A percentile compares a stretch with the other conserved stretches of the same genome.
Evolutionary conservation across 768 basidiomycete genomes (phyloP).

Genomic region (Pulveroboletus frians): DNA sequence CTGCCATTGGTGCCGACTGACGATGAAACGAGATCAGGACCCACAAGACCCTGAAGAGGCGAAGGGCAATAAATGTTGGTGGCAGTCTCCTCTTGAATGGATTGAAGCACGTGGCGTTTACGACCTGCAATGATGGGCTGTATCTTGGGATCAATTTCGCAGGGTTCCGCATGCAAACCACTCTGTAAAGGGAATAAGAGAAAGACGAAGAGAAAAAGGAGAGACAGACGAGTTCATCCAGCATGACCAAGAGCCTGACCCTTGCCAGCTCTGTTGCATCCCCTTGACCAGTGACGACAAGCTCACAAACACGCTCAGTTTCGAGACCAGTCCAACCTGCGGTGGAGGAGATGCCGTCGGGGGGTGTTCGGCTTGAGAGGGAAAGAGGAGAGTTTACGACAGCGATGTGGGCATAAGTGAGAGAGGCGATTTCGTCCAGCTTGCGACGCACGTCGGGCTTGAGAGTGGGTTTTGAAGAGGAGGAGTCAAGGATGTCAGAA

Average conservation of each 20-base stretch:
- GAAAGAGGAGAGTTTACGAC: constrained; percentile 84
- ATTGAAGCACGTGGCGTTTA: constrained; percentile 80
- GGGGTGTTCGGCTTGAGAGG: constrained; percentile 69
- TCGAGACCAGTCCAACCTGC: constrained; percentile 89
- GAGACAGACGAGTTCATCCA: constrained; percentile 83
- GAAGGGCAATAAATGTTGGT: constrained; percentile 96
- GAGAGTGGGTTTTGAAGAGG: constrained; percentile 69
- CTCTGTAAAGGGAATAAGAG: constrained; percentile 44
- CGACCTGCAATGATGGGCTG: constrained; percentile 89
- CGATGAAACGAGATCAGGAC: constrained; percentile 49
- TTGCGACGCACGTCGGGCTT: constrained; percentile 78
- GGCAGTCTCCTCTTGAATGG: constrained; percentile 94
- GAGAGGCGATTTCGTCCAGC: constrained; percentile 91
- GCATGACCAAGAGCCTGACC: constrained; percentile 85
- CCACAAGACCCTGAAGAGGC: constrained; percentile 79
- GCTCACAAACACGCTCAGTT: constrained; percentile 89
- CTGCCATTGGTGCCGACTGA: constrained; percentile 34
- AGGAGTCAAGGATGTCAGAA: constrained; percentile 88
- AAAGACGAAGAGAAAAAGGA: not conserved
- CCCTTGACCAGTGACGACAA: constrained; percentile 83
- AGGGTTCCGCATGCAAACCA: constrained; percentile 83
- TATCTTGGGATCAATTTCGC: constrained; percentile 93
- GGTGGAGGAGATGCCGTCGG: constrained; percentile 69
- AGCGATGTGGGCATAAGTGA: constrained; percentile 89
- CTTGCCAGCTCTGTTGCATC: constrained; percentile 90